Evolutionary conservation across 345 rosid genomes (phyloP), one percentile per base, ranked within the genome.

Genomic region (Hibiscus tridactylites): DNA sequence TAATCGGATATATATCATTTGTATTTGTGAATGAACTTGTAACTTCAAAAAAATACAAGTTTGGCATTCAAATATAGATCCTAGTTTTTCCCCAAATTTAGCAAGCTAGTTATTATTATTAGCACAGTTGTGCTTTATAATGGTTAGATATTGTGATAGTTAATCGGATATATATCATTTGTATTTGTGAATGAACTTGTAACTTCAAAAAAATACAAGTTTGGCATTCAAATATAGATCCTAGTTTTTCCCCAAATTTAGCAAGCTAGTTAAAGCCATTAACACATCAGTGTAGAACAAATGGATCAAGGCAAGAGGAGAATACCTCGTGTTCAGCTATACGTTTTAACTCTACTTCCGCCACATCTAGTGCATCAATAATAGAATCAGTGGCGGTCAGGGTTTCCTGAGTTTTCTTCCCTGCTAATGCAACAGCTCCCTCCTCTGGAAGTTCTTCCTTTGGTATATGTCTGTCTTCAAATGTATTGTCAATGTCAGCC

Each of bases 351-450:
- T 95, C 99, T 17, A 76, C 79, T 54, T 89, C 97, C 52, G 97
- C 96, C 26, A 90, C 35, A 57, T 90, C 97, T 67, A 95, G 74
- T 3, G 97, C 90, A 74, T 89, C 96, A 75, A 90, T 80, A 71
- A 95, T 85, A 44, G 84, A 79, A 86, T 95, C 99, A 65, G 97
- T 83, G 72, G 86, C 97, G 7, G 96, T 76, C 72, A 95, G 82
- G 37, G 88, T 85, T 74, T 88, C 97, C 79, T 81, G 81, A 50
- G 96, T 89, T 78, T 81, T 92, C 87, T 90, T 89, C 69, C 96
- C 96, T 16, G 98, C 97, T 79, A 88, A 73, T 75, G 96, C 89
- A 31, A 91, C 88, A 70, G 88, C 92, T 74, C 99, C 99, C 85
- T 95, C 99, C 75, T 88, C 99, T 59, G 90, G 97, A 46, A 90